phyloP scores from a whole-genome alignment of 768 basidiomycete species.

The Exsudoporus frostii region DNA sequence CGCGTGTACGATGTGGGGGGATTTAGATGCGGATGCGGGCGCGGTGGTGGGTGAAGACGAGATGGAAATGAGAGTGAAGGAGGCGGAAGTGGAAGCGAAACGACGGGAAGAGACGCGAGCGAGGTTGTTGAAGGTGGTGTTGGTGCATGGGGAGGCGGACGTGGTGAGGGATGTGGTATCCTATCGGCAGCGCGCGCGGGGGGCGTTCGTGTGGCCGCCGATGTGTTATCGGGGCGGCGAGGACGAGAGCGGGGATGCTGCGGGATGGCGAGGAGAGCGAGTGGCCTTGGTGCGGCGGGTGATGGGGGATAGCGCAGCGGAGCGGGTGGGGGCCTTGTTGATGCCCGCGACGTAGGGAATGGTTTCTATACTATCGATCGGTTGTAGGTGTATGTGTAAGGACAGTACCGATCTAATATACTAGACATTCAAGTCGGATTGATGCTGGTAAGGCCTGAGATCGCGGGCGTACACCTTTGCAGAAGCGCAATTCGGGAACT shows the following conservation, averaged over 20 bases:
- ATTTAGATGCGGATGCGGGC: conserved; percentile 20
- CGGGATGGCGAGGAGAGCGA: conserved; percentile 16
- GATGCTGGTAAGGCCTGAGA: too few species aligned
- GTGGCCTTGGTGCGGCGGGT: conserved; percentile 12
- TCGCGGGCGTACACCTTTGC: too few species aligned
- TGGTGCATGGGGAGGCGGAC: conserved; percentile 46
- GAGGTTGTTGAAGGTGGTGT: conserved; percentile 51
- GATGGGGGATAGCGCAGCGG: conserved; percentile 7
- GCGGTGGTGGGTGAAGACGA: conserved; percentile 6
- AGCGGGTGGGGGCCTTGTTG: conserved; percentile 15
- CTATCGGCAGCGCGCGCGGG: conserved; percentile 50
- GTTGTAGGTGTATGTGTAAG: too few species aligned
- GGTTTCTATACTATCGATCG: too few species aligned
- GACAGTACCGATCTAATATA: neutral
- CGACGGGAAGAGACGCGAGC: conserved; percentile 22
- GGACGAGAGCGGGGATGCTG: neutral
- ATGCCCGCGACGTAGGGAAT: neutral
- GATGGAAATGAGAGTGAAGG: conserved; percentile 14
- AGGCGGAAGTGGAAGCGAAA: conserved; percentile 29
- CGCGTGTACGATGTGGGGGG: conserved; percentile 71
- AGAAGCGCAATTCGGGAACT: too few species aligned
- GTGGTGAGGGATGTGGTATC: conserved; percentile 51
- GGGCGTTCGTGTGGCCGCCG: conserved; percentile 43
- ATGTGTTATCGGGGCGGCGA: conserved; percentile 42
- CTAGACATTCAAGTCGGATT: too few species aligned